These are phyloP conservation scores for Glycine latifolia DNA, from an alignment of 306 rosid genomes.

Conservation along the genomic window DNA sequence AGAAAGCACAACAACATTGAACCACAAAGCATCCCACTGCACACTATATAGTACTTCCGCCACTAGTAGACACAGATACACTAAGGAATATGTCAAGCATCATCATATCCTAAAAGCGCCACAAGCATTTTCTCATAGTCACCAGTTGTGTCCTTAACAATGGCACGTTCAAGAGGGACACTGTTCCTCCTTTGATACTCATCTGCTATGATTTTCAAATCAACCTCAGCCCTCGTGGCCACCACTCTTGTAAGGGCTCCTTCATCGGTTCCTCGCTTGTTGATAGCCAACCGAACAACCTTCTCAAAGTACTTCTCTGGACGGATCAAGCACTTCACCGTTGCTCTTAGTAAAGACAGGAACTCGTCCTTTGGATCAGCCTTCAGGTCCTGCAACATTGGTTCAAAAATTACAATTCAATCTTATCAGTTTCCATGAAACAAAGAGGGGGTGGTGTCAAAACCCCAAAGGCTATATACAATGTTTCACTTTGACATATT, in stretches of 20 bases:
- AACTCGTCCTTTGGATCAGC: constrained; percentile 55
- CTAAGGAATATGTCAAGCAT: constrained; percentile 33
- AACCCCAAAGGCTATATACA: constrained; percentile 2
- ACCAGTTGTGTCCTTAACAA: constrained; percentile 52
- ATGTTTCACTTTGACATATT: not conserved
- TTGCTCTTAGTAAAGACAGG: constrained; percentile 51
- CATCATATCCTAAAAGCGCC: constrained; percentile 50
- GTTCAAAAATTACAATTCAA: not conserved
- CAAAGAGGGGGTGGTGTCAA: not conserved
- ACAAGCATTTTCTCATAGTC: constrained; percentile 55
- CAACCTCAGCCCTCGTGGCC: constrained; percentile 56
- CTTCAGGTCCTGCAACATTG: constrained; percentile 53
- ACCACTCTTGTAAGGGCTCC: constrained; percentile 61
- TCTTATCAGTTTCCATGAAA: not conserved
- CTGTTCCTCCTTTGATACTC: constrained; percentile 58
- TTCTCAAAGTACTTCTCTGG: constrained; percentile 53
- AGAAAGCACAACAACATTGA: constrained; percentile 26
- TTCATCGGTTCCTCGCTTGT: constrained; percentile 55
- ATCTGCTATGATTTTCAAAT: constrained; percentile 52
- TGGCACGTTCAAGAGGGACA: constrained; percentile 55
- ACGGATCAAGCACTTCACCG: constrained; percentile 54
- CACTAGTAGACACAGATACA: not conserved
- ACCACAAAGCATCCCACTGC: constrained; percentile 18
- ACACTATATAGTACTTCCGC: not conserved
- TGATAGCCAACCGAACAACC: constrained; percentile 51